A percentile compares a stretch with the other conserved stretches of the same genome.
phyloP scores from a whole-genome alignment of 176 grass and related monocot species.

The Eleusine coracana region DNA sequence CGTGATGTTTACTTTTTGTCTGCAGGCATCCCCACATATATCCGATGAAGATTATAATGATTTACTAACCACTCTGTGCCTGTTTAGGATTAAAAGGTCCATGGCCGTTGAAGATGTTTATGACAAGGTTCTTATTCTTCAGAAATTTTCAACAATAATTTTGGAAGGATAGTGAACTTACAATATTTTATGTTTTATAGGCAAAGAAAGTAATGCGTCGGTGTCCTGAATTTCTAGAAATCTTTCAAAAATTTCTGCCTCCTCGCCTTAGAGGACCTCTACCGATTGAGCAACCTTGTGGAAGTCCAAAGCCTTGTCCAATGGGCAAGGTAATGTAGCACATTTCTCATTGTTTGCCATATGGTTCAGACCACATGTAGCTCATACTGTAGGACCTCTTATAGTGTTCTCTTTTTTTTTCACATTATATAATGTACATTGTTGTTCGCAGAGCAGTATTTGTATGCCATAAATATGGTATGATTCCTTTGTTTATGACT shows the following conservation, averaged over 20 bases:
- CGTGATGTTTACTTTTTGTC: slow-evolving; percentile 12
- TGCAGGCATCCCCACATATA: slow-evolving; percentile 28
- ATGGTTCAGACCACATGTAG: background rate
- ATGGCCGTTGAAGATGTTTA: background rate
- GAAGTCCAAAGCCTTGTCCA: slow-evolving; percentile 17
- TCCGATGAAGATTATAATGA: background rate
- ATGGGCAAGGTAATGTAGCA: background rate
- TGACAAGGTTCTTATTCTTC: slow-evolving; percentile 11
- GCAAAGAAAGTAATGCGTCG: background rate
- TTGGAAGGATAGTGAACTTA: background rate
- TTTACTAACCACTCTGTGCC: background rate
- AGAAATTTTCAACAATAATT: background rate
- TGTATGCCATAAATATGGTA: background rate
- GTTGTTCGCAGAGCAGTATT: background rate
- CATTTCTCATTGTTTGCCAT: background rate
- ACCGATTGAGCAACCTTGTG: slow-evolving; percentile 7
- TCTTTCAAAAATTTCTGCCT: slow-evolving; percentile 29
- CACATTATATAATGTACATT: background rate
- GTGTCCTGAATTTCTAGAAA: slow-evolving; percentile 24
- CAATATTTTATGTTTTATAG: slow-evolving; percentile 17
- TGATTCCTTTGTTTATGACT: slow-evolving; percentile 14
- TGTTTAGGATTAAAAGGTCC: background rate
- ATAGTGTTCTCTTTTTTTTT: background rate
- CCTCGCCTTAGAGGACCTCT: background rate
- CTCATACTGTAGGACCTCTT: background rate